phyloP scores from a whole-genome alignment of 2,329 filamentous ascomycete genomes.

The Teratosphaeria nubilosa region DNA sequence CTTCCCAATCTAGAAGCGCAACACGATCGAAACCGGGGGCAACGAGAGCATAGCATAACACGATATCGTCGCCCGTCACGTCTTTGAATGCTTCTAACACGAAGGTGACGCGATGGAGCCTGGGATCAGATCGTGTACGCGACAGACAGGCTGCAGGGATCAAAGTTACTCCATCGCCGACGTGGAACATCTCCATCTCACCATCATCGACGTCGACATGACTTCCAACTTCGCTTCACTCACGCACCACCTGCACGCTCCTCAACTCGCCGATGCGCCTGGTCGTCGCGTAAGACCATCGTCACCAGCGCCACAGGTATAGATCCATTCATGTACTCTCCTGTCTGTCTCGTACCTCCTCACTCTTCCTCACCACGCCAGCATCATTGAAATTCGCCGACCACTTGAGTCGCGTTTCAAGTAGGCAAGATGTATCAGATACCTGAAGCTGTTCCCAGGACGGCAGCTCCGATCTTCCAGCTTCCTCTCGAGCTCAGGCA shows the following conservation, averaged over 20 bases:
- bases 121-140: no score
- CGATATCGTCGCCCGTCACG: background rate
- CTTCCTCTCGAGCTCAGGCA: constrained; percentile 36
- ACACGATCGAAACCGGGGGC: constrained; percentile 8
- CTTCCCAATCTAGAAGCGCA: constrained; percentile 7
- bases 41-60: constrained; percentile 14
- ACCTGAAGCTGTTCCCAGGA: background rate
- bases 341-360: background rate
- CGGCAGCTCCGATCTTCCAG: constrained; percentile 16
- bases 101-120: background rate
- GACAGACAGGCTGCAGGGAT: background rate
- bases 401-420: background rate
- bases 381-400: background rate
- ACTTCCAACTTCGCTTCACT: background rate
- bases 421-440: background rate
- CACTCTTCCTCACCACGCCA: background rate
- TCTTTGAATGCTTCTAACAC: background rate
- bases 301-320: background rate
- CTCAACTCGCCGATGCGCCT: background rate
- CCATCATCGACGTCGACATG: background rate
- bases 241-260: background rate
- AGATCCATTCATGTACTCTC: background rate
- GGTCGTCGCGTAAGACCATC: background rate
- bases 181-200: background rate
- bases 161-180: background rate